Conservation (phyloP, 106 monocot species). For the Dioscorea alata region DNA sequence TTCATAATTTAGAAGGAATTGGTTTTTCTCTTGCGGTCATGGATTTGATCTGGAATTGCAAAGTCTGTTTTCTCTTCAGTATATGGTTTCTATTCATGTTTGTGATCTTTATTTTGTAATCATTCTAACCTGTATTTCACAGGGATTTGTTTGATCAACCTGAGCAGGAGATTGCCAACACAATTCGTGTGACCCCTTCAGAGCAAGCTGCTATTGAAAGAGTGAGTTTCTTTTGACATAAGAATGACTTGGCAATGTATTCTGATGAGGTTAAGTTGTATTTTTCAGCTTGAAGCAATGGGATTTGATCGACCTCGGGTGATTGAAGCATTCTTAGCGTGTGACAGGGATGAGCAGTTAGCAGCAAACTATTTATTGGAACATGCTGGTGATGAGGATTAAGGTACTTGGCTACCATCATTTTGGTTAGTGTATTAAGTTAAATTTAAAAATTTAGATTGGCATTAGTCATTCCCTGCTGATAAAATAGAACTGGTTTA, state of each 20-base stretch:
- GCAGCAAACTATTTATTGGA: slow-evolving; percentile 94
- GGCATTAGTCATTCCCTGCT: too few relatives aligned
- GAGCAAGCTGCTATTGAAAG: slow-evolving; percentile 85
- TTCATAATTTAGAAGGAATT: not conserved
- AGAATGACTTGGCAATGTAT: too few relatives aligned
- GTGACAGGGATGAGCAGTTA: slow-evolving; percentile 89
- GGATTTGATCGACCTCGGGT: slow-evolving; percentile 89
- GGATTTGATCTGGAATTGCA: not conserved
- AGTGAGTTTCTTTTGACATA: slow-evolving; percentile 23
- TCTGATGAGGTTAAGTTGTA: not conserved
- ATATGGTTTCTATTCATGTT: not conserved
- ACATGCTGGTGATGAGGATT: slow-evolving; percentile 87
- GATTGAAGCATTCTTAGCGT: slow-evolving; percentile 85
- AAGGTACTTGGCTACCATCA: not conserved
- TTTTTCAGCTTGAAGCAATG: slow-evolving; percentile 83
- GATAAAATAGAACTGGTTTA: too few relatives aligned
- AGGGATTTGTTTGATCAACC: slow-evolving; percentile 90
- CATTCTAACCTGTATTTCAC: not conserved
- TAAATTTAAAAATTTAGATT: too few relatives aligned
- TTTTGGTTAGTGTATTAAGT: too few relatives aligned
- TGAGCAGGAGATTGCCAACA: slow-evolving; percentile 78
- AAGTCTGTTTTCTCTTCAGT: not conserved
- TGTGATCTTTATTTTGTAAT: not conserved
- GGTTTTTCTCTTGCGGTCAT: not conserved
- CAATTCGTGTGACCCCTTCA: slow-evolving; percentile 69